phyloP scores from a whole-genome alignment of 2,329 filamentous ascomycete genomes.

The Aspergillus candidus region DNA sequence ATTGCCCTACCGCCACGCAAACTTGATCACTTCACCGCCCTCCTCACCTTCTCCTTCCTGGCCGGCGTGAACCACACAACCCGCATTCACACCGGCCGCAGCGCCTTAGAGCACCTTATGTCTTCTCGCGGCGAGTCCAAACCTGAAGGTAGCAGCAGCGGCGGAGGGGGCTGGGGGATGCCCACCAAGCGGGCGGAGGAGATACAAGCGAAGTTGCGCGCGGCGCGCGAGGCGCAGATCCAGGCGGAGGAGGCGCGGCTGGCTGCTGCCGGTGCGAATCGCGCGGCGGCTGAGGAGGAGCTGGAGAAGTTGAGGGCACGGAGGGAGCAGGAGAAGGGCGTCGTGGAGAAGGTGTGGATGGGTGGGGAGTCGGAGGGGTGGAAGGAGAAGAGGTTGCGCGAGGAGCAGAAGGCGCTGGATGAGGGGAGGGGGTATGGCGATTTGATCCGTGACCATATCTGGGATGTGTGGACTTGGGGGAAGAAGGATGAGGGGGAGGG shows the following conservation, averaged over 20 bases:
- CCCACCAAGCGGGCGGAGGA: constrained; percentile 31
- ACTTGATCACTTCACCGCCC: constrained; percentile 33
- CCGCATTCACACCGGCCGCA: constrained; percentile 31
- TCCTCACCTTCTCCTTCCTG: constrained; percentile 34
- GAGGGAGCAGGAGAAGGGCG: constrained; percentile 24
- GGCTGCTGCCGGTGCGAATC: too few relatives aligned
- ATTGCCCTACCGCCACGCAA: constrained; percentile 34
- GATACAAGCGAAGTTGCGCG: constrained; percentile 27
- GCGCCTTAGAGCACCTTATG: constrained; percentile 25
- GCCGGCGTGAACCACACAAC: constrained; percentile 36
- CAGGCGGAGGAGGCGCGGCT: constrained; percentile 9
- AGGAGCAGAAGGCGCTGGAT: constrained; percentile 39
- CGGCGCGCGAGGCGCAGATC: constrained; percentile 23
- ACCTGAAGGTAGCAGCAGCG: too few relatives aligned
- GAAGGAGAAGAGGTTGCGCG: constrained; percentile 37
- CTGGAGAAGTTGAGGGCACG: constrained; percentile 29
- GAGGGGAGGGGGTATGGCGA: constrained; percentile 41
- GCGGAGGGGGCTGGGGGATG: constrained; percentile 17
- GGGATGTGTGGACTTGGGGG: constrained; percentile 42
- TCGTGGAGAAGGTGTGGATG: constrained; percentile 34
- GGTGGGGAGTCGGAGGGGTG: constrained; percentile 39
- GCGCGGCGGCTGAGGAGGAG: constrained; percentile 18
- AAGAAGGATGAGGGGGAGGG: constrained; percentile 15
- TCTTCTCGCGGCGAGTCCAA: neutral
- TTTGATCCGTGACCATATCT: constrained; percentile 43